Evolutionary conservation across 2,329 filamentous ascomycete genomes (phyloP), one percentile per base, ranked within the genome.

Genomic region (Neurospora crassa): DNA sequence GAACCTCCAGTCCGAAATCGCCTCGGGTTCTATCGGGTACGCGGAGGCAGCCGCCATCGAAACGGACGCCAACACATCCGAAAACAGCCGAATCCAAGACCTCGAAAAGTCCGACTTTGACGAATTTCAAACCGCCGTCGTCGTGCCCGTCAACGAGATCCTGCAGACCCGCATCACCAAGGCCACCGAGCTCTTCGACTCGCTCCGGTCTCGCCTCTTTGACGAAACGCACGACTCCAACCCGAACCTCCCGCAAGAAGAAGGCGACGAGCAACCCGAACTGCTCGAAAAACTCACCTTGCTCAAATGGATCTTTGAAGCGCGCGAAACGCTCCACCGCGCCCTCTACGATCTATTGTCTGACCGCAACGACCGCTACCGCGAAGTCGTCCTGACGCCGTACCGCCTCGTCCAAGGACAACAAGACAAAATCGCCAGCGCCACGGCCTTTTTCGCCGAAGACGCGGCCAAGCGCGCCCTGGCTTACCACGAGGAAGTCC

Each of bases 281-380:
- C 86, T 98, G 0, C 84, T 98, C 2, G 96, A 99, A 80, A 97
- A 97, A 81, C 85, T 99, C 14, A 98, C 95, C 0, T 87, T 97
- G 68, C 85, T 98, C 16, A 99, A 98, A 78, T 98, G 96, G 94
- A 89, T 98, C 10, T 98, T 97, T 76, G 96, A 99, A 79, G 91
- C 92, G 0, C 90, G 94, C n/a, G 96, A 99, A 81, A 86, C 88
- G 67, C 85, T 98, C 10, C 91, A 98, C 81, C 90, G 92, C 63
- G 92, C 93, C 76, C 88, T 95, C 70, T 97, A 93, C 78, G 92
- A 96, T 76, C 83, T 98, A 12, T 87, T 97, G 42, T 90, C 90
- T 24, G 92, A 94, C 79, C 91, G 94, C 69, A 96, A 97, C 77
- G 88, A 94, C 72, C 90, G 93, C 42, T 98, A 97, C 80, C 90